Evolutionary conservation across 495 filamentous ascomycete genomes (phyloP).

Genomic region (Staphylotrichum longicolle): DNA sequence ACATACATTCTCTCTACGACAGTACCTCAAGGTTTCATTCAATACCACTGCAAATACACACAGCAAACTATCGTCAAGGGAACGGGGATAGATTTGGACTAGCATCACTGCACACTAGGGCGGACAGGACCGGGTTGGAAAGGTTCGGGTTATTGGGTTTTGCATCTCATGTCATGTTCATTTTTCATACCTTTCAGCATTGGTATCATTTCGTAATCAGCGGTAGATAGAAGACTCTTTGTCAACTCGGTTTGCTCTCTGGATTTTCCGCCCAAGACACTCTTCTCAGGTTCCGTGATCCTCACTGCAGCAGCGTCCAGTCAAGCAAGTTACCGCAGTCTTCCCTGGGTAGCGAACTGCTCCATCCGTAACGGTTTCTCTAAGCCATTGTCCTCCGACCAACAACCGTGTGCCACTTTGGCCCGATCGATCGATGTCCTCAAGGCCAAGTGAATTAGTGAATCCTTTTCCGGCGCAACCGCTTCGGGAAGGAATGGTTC

Average conservation of each 20-base stretch:
- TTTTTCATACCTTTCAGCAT: not conserved
- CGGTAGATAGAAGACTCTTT: too few relatives aligned
- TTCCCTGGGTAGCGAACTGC: too few relatives aligned
- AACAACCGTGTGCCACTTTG: not conserved
- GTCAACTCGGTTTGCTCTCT: too few relatives aligned
- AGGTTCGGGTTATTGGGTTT: not conserved
- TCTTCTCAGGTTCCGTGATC: too few relatives aligned
- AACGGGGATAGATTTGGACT: not conserved
- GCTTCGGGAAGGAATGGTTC: not conserved
- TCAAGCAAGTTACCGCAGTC: not conserved
- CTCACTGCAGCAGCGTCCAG: too few relatives aligned
- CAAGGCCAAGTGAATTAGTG: not conserved
- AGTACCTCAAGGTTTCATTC: too few relatives aligned
- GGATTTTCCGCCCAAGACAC: too few relatives aligned
- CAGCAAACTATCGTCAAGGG: too few relatives aligned
- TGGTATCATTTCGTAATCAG: not conserved
- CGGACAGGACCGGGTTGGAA: too few relatives aligned
- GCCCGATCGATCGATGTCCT: constrained; percentile 2
- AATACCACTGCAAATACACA: too few relatives aligned
- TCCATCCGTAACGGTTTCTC: not conserved
- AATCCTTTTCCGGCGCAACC: not conserved
- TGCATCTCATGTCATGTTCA: not conserved
- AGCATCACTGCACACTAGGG: constrained; percentile 5
- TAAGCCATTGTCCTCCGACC: not conserved
- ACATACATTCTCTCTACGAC: not conserved